These are phyloP conservation scores for Lactarius evosmus DNA, from an alignment of 768 basidiomycete species.

Conservation along the genomic window DNA sequence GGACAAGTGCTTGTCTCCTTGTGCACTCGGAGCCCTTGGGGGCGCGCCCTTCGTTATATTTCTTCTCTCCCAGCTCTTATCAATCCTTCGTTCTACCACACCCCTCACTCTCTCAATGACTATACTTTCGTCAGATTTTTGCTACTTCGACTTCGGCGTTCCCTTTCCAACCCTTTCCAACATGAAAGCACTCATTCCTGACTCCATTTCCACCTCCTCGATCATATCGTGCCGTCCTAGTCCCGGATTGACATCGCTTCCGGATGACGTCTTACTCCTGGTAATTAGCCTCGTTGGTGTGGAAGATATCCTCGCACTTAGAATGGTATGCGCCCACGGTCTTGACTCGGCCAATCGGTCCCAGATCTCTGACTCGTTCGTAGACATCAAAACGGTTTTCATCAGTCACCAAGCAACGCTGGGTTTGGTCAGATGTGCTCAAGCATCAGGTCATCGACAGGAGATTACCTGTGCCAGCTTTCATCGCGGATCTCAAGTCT, in stretches of 20 bases:
- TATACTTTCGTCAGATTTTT: constrained; percentile 10
- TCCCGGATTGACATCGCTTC: constrained; percentile 30
- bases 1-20: constrained; percentile 13
- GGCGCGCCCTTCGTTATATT: constrained; percentile 7
- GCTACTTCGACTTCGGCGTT: constrained; percentile 6
- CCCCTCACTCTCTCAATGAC: constrained; percentile 5
- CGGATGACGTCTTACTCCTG: constrained; percentile 37
- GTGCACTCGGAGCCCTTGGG: constrained; percentile 1
- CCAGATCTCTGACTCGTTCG: constrained; percentile 5
- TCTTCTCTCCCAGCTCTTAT: background rate
- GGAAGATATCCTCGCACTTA: constrained; percentile 34
- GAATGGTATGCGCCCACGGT: constrained; percentile 32
- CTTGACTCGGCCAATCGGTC: constrained; percentile 20
- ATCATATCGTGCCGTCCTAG: constrained; percentile 14
- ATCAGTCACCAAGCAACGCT: constrained; percentile 36
- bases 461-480: constrained; percentile 36
- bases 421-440: constrained; percentile 39
- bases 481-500: constrained; percentile 31
- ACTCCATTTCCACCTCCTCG: constrained; percentile 8
- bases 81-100: background rate
- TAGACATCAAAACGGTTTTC: constrained; percentile 36
- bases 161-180: background rate
- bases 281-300: constrained; percentile 35
- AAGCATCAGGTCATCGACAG: constrained; percentile 35
- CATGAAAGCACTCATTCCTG: background rate